Evolutionary conservation across 805 yeast species (phyloP).

Genomic region (Sugiyamaella valdiviana): DNA sequence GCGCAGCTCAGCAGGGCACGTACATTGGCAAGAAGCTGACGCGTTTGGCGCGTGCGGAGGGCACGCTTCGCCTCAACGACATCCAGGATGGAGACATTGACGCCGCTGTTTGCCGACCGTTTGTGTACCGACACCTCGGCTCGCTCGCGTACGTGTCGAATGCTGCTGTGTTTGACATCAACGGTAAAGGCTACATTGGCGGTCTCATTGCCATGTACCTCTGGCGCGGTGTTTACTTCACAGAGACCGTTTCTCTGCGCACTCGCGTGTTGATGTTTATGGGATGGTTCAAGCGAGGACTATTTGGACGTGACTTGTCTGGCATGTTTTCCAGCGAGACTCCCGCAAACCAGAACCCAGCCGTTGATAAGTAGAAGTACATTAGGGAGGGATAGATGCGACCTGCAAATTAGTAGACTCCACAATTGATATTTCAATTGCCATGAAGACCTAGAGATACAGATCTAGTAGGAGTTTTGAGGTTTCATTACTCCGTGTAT

Average conservation of each 20-base stretch:
- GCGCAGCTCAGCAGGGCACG: slow-evolving; percentile 66
- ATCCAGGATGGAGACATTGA: slow-evolving; percentile 51
- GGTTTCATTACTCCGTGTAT: no score
- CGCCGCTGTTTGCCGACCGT: slow-evolving; percentile 50
- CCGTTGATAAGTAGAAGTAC: neutral
- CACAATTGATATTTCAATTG: no score
- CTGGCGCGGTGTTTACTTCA: slow-evolving; percentile 67
- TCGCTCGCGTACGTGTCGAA: slow-evolving; percentile 65
- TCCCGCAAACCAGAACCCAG: neutral
- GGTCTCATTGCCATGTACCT: slow-evolving; percentile 65
- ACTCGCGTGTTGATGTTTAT: slow-evolving; percentile 56
- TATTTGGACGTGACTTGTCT: slow-evolving; percentile 33
- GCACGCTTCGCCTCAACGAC: slow-evolving; percentile 40
- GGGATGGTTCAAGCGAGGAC: slow-evolving; percentile 59
- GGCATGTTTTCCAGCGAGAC: slow-evolving; percentile 12
- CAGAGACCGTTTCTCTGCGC: slow-evolving; percentile 59
- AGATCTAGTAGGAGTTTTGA: no score
- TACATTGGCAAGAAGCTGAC: slow-evolving; percentile 57
- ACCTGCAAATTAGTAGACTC: neutral
- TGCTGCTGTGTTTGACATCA: slow-evolving; percentile 62
- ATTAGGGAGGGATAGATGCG: neutral
- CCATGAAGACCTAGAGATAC: no score
- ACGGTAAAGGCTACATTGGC: slow-evolving; percentile 55
- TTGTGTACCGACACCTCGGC: slow-evolving; percentile 58
- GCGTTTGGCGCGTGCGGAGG: slow-evolving; percentile 43